Evolutionary conservation across 495 filamentous ascomycete species (phyloP), one percentile per base, ranked within the genome.

Genomic region (Podospora tetraspora): DNA sequence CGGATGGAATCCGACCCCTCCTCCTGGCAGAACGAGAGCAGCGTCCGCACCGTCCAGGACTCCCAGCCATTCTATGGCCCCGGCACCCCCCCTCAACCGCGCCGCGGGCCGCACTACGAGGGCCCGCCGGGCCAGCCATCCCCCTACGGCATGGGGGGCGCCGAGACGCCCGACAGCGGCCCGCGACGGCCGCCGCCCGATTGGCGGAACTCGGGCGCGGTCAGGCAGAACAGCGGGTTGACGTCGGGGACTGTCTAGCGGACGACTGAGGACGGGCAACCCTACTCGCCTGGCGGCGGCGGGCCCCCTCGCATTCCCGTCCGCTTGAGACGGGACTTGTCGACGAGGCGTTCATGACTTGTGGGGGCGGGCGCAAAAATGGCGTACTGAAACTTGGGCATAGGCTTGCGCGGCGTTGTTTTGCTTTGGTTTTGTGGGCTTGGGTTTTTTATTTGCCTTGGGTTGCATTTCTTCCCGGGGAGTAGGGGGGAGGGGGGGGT

Each of bases 21-120:
- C 21, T 85, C 88, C 4, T 92, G 90, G 89, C 89, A 92, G 68
- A 90, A 91, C 73, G 93, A 96, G 76, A 90, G 84, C 67, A 92
- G 90, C 30, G 93, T 90, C 25, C 86, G 91, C 25, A 91, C 93
- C 71, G 87, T 95, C 16, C 88, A 91, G 69, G 89, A 88, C 10
- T 85, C 87, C 22, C 73, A 76, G 8, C 68, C 78, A 52, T 82
- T 82, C 16, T 69, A 64, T 57, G 56, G 52, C 4, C 16, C 24
- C 22, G 80, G 74, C 27, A 82, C 81, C 8, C 84, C 83, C 52
- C 81, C 82, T 11, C 79, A 81, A 24, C 80, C 79, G 16, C 77
- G 76, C 16, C 79, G 76, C 57, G 66, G 73, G 76, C 82, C 76
- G 73, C 81, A 78, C 74, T 63, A 74, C 62, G 74, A 76, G 4